Base-by-base conservation (phyloP, 2,329 filamentous ascomycete species). In the Ophiosphaerella korrae region DNA sequence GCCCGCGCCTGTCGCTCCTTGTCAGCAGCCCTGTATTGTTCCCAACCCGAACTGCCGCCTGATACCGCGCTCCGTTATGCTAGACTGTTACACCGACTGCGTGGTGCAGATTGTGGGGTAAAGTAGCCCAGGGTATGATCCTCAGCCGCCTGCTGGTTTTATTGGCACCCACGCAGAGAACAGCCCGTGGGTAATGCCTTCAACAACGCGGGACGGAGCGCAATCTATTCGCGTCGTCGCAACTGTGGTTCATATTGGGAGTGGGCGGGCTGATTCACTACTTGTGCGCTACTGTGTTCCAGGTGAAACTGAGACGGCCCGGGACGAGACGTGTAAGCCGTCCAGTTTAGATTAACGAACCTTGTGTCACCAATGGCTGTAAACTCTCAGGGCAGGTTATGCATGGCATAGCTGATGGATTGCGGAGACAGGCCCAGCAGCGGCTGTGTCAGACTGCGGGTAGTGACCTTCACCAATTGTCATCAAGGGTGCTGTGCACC, bases 341-440 rank as follows among this genome's bases (percentile, higher is more conserved):
- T 50, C 56, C 57, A 42, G 51, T 53, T 63, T 60, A 67, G 68
- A 70, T 71, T 69, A 58, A 71, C 69, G 67, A 71, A 50, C 44
- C 56, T 56, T 61, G 66, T 70, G 57, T 62, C 49, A 64, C 58
- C 57, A 44, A 53, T 37, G 50, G 49, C 50, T 57, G 50, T 53
- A 44, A 50, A 21, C 38, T 46, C 34, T 50, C 50, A 56, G 53
- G 50, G 33, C n/a, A 45, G 50, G 45, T 48, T 48, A 60, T 64
- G 63, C 63, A 59, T 61, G 54, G 55, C 58, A 63, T 60, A 53
- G 49, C 48, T 55, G 52, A 51, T 54, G 52, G 49, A 59, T 41
- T 57, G 60, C 46, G 56, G 54, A 57, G 50, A 42, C 45, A 29
- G 26, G 26, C 26, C 26, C 26, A 29, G 26, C 26, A 55, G 53